Evolutionary conservation across 2,329 filamentous ascomycete genomes (phyloP).

Genomic region (Pezicula neosporulosa): DNA sequence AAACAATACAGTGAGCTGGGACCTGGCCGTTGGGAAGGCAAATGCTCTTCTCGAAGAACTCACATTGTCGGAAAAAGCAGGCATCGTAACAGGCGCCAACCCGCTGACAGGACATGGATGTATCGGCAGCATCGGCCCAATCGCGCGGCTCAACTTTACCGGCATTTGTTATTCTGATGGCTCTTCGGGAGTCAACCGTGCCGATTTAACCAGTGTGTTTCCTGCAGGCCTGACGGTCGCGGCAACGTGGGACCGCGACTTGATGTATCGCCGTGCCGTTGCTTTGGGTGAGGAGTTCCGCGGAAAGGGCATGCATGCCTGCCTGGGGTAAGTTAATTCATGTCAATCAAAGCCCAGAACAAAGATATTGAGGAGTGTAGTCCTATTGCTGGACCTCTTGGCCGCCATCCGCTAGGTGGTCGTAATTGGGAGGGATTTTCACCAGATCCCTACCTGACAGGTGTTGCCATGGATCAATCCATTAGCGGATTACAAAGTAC

Average conservation of each 20-base stretch:
- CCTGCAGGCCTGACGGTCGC: slow-evolving; percentile 68
- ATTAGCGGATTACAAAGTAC: slow-evolving; percentile 66
- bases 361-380: slow-evolving; percentile 39
- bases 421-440: slow-evolving; percentile 63
- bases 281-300: slow-evolving; percentile 69
- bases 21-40: slow-evolving; percentile 65
- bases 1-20: too few species aligned
- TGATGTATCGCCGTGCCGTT: slow-evolving; percentile 62
- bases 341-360: too few species aligned
- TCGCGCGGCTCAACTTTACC: background rate
- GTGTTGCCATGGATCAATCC: slow-evolving; percentile 42
- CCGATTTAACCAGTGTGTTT: slow-evolving; percentile 46
- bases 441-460: slow-evolving; percentile 59
- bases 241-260: slow-evolving; percentile 64
- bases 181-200: background rate
- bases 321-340: too few species aligned
- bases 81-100: slow-evolving; percentile 10
- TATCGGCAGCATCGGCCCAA: background rate
- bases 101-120: slow-evolving; percentile 2
- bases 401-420: slow-evolving; percentile 56
- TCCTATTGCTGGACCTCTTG: slow-evolving; percentile 53
- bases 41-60: slow-evolving; percentile 58
- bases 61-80: slow-evolving; percentile 9
- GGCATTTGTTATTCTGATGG: background rate
- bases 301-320: slow-evolving; percentile 69